These are phyloP conservation scores for Persicaria maculosa DNA, from an alignment of 148 eudicot species.

Conservation along the genomic window DNA sequence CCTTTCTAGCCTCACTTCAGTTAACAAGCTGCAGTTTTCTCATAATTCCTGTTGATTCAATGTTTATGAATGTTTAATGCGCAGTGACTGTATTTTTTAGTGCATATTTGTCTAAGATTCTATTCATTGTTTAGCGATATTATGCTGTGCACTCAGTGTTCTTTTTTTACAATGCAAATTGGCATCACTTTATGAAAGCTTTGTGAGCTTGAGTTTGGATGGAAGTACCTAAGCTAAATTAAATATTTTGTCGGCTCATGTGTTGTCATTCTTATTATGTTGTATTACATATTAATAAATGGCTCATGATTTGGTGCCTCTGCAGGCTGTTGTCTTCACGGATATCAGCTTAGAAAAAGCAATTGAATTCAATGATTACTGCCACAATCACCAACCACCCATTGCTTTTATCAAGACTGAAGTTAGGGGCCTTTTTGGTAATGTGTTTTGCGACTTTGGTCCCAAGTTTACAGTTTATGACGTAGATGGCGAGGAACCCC, in stretches of 20 bases:
- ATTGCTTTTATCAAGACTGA: conserved; percentile 69
- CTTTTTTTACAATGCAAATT: not conserved
- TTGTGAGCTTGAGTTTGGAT: not conserved
- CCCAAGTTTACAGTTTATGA: conserved; percentile 69
- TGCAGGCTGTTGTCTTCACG: conserved; percentile 66
- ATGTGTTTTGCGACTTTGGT: conserved; percentile 68
- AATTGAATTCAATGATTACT: conserved; percentile 56
- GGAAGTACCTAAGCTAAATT: not conserved
- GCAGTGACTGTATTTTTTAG: not conserved
- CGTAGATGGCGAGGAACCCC: conserved; percentile 82
- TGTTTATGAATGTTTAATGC: not conserved
- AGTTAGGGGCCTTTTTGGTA: conserved; percentile 70
- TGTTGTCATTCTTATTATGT: not conserved
- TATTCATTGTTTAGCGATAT: not conserved
- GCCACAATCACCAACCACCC: conserved; percentile 68
- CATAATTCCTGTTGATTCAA: not conserved
- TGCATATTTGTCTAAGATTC: not conserved
- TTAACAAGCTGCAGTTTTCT: not conserved
- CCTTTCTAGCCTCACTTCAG: not conserved
- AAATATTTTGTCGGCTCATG: not conserved
- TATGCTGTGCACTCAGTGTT: not conserved
- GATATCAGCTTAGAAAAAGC: conserved; percentile 48
- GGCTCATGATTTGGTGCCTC: conserved; percentile 9
- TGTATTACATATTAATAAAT: not conserved
- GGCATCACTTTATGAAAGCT: not conserved